These are phyloP conservation scores for Lipomyces sp. DNA, from an alignment of 805 yeast genomes.

Conservation along the genomic window DNA sequence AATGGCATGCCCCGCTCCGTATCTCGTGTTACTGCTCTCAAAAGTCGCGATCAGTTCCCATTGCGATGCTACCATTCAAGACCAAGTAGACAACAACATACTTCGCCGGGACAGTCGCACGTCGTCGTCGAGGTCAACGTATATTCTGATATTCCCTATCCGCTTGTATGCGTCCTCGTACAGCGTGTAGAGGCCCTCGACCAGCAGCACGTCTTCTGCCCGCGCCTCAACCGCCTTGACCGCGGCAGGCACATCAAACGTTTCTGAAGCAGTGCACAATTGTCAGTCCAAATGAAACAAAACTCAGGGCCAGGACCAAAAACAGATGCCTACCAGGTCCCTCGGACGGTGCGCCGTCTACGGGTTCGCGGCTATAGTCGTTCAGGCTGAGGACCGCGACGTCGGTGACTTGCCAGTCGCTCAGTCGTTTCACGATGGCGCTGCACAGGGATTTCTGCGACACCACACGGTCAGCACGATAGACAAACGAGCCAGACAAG, in stretches of 20 bases:
- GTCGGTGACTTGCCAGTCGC: slow-evolving; percentile 14
- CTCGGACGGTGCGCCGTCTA: slow-evolving; percentile 9
- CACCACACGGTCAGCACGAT: not conserved
- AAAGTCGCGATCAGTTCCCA: too few species aligned
- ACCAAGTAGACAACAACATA: too few species aligned
- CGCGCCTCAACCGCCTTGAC: slow-evolving; percentile 2
- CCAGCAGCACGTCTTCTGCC: slow-evolving; percentile 42
- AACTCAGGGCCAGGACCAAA: not conserved
- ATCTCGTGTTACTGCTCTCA: slow-evolving; percentile 21
- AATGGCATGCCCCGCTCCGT: slow-evolving; percentile 15
- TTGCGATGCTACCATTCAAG: too few species aligned
- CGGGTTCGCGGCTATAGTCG: slow-evolving; percentile 1
- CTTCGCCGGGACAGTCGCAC: slow-evolving; percentile 77
- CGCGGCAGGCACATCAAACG: slow-evolving; percentile 11
- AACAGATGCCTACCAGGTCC: slow-evolving; percentile 17
- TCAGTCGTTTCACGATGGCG: slow-evolving; percentile 17
- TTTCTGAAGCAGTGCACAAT: slow-evolving; percentile 4
- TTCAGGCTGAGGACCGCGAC: slow-evolving; percentile 9
- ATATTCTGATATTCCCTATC: slow-evolving; percentile 65
- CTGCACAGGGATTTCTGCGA: slow-evolving; percentile 18
- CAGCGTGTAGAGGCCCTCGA: slow-evolving; percentile 80
- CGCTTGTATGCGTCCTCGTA: slow-evolving; percentile 45
- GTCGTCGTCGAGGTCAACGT: slow-evolving; percentile 82
- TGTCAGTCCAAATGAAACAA: too few species aligned
- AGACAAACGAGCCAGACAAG: not conserved